Evolutionary conservation across 2,329 filamentous ascomycete genomes (phyloP).

Genomic region (Botrytis squamosa): DNA sequence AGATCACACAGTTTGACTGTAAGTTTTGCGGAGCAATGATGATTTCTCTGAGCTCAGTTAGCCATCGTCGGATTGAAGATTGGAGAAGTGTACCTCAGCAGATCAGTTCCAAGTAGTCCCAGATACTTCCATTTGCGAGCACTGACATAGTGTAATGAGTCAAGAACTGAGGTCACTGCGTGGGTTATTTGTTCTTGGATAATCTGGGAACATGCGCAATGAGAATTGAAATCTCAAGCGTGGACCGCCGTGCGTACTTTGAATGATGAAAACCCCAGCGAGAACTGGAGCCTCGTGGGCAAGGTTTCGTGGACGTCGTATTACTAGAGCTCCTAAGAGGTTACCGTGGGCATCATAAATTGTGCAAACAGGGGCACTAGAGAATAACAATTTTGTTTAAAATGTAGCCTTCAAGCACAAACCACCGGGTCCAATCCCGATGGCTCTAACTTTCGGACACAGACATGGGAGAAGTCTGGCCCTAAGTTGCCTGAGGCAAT

Average conservation of each 20-base stretch:
- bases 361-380: background rate
- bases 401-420: slow-evolving; percentile 1
- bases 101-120: background rate
- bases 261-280: background rate
- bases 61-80: background rate
- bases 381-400: background rate
- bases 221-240: background rate
- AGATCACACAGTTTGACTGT: background rate
- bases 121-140: background rate
- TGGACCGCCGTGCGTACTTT: background rate
- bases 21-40: background rate
- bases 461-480: background rate
- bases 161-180: background rate
- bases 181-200: background rate
- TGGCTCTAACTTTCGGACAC: slow-evolving; percentile 2
- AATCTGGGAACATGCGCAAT: background rate
- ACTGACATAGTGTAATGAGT: background rate
- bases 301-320: background rate
- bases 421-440: slow-evolving; percentile 1
- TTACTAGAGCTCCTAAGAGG: background rate
- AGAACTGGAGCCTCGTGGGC: background rate
- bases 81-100: background rate
- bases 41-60: slow-evolving; percentile 7
- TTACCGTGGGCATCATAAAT: background rate
- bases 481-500: background rate